phyloP scores from a whole-genome alignment of 495 filamentous ascomycete genomes.

The Bryoglossum gracile region DNA sequence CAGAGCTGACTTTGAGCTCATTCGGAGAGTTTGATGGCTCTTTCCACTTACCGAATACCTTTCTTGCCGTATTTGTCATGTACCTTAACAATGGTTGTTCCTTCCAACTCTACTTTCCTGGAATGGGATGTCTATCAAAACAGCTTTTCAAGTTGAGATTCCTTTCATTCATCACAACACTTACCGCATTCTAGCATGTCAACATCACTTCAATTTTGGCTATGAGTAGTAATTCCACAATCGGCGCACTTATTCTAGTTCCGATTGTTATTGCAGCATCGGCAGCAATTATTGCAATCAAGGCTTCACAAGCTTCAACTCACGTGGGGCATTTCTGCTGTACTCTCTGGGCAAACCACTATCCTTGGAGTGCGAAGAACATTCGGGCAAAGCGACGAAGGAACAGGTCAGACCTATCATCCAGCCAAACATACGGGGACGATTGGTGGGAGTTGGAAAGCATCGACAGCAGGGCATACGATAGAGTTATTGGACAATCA shows the following conservation, averaged over 20 bases:
- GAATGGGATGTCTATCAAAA: constrained; percentile 8
- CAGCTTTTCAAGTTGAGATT: background rate
- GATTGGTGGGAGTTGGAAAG: constrained; percentile 24
- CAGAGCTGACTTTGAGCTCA: no score
- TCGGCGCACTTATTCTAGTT: constrained; percentile 47
- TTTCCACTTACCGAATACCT: no score
- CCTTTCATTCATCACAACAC: constrained; percentile 8
- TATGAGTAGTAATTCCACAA: constrained; percentile 27
- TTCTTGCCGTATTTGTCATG: no score
- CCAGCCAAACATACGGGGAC: constrained; percentile 12
- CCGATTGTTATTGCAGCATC: constrained; percentile 43
- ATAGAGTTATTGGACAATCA: constrained; percentile 29
- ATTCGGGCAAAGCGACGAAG: constrained; percentile 6
- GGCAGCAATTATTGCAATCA: constrained; percentile 39
- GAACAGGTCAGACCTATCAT: constrained; percentile 28
- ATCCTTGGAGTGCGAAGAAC: constrained; percentile 1
- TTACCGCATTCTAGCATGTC: constrained; percentile 19
- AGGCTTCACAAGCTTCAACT: constrained; percentile 20
- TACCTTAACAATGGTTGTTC: constrained; percentile 13
- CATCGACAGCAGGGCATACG: constrained; percentile 10
- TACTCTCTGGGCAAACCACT: constrained; percentile 12
- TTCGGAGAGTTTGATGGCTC: no score
- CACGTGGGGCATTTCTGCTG: background rate
- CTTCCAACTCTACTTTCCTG: constrained; percentile 16
- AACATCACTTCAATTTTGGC: constrained; percentile 29